Percentiles rank a stretch among this genome's conserved stretches.
Evolutionary conservation across 129 eudicot species (phyloP).

Genomic region (Flaveria trinervia): DNA sequence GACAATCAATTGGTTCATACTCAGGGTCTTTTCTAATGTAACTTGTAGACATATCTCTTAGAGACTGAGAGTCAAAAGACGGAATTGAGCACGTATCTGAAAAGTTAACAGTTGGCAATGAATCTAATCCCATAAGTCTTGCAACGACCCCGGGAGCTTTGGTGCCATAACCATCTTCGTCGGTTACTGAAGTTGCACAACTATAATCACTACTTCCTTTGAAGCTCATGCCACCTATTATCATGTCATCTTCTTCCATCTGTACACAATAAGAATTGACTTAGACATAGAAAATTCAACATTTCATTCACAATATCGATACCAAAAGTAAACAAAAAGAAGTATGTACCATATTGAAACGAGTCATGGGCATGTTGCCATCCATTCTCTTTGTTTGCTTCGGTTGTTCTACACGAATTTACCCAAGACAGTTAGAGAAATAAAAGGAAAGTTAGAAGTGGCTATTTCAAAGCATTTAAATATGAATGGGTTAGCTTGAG

Average conservation of each 20-base stretch:
- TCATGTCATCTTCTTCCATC: conserved; percentile 71
- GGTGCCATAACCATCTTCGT: conserved; percentile 65
- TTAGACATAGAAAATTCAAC: conserved; percentile 12
- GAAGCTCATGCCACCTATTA: conserved; percentile 50
- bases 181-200: conserved; percentile 84
- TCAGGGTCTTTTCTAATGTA: conserved; percentile 47
- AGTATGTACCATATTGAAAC: conserved; percentile 53
- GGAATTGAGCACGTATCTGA: conserved; percentile 57
- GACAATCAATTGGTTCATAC: conserved; percentile 38
- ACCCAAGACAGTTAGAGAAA: conserved; percentile 2
- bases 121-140: conserved; percentile 91
- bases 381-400: conserved; percentile 81
- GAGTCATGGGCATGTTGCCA: conserved; percentile 64
- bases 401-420: conserved; percentile 56
- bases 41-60: conserved; percentile 28
- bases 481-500: background rate
- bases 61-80: conserved; percentile 53
- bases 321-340: background rate
- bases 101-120: conserved; percentile 65
- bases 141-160: conserved; percentile 91
- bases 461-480: background rate
- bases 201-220: conserved; percentile 86
- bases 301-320: background rate
- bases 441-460: background rate
- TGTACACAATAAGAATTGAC: conserved; percentile 22